A percentile compares a stretch with the other conserved stretches of the same genome.
Conservation (phyloP, 129 eudicot species). For the Erigeron canadensis region DNA sequence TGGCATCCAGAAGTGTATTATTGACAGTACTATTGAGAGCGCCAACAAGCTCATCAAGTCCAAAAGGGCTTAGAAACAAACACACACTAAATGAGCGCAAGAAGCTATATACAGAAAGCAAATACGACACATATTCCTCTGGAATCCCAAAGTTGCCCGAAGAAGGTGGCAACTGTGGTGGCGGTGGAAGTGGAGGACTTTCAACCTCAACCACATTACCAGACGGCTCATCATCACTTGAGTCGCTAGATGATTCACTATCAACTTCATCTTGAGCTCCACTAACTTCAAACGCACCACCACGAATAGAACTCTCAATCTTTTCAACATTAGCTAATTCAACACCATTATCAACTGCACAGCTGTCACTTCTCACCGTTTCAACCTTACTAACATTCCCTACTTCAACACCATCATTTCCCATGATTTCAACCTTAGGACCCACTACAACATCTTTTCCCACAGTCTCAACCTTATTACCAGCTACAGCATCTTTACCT, state of each 20-base stretch:
- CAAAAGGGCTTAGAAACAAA: conserved; percentile 85
- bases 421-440: conserved; percentile 18
- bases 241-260: conserved; percentile 54
- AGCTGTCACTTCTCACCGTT: conserved; percentile 15
- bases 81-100: conserved; percentile 81
- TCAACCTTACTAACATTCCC: conserved; percentile 35
- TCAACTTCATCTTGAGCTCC: conserved; percentile 38
- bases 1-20: conserved; percentile 80
- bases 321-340: conserved; percentile 35
- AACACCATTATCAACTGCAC: conserved; percentile 22
- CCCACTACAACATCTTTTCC: background rate
- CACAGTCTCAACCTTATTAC: conserved; percentile 15
- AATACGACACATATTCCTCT: conserved; percentile 70
- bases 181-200: conserved; percentile 60
- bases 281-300: conserved; percentile 31
- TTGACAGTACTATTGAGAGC: conserved; percentile 65
- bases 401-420: conserved; percentile 17
- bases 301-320: conserved; percentile 29
- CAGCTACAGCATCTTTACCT: background rate
- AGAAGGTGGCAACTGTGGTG: conserved; percentile 82
- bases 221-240: conserved; percentile 46
- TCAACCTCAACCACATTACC: conserved; percentile 51
- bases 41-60: conserved; percentile 94
- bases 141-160: conserved; percentile 80
- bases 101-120: conserved; percentile 80